Conservation (phyloP, 2,329 filamentous ascomycete genomes). For the Alternaria viburni region DNA sequence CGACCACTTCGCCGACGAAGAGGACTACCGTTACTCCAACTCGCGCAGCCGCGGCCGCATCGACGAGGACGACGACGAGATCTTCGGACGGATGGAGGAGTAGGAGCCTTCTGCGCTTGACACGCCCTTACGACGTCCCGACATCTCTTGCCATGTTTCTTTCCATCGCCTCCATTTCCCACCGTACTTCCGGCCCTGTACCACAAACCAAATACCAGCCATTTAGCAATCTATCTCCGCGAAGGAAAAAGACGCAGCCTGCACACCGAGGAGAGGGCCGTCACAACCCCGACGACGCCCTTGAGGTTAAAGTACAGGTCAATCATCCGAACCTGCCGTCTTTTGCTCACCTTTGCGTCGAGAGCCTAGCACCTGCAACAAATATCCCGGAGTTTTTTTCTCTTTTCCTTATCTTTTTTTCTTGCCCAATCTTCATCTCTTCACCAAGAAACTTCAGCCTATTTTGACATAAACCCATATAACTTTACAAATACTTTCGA, state of each 20-base stretch:
- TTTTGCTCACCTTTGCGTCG: slow-evolving; percentile 35
- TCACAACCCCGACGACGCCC: slow-evolving; percentile 32
- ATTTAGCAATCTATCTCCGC: slow-evolving; percentile 49
- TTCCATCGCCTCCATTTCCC: slow-evolving; percentile 10
- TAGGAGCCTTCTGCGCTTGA: slow-evolving; percentile 18
- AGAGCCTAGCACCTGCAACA: slow-evolving; percentile 37
- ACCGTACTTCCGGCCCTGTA: slow-evolving; percentile 38
- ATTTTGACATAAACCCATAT: slow-evolving; percentile 24
- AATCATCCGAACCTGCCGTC: slow-evolving; percentile 22
- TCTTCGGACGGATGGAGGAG: slow-evolving; percentile 97
- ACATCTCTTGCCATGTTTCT: slow-evolving; percentile 8
- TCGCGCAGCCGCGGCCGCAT: slow-evolving; percentile 62
- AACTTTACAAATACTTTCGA: slow-evolving; percentile 15
- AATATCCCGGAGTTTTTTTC: slow-evolving; percentile 7
- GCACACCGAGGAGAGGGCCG: slow-evolving; percentile 52
- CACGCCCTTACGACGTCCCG: slow-evolving; percentile 13
- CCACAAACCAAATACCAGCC: slow-evolving; percentile 40
- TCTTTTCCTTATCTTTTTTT: background rate
- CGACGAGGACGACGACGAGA: slow-evolving; percentile 91
- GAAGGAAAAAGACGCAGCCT: slow-evolving; percentile 33
- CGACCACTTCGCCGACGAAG: slow-evolving; percentile 69
- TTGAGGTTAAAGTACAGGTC: slow-evolving; percentile 52
- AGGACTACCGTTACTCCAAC: slow-evolving; percentile 62
- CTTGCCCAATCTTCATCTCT: slow-evolving; percentile 10
- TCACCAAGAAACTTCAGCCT: slow-evolving; percentile 14